phyloP scores from a whole-genome alignment of 805 yeast genomes.

The Saccharomycopsis sp. region DNA sequence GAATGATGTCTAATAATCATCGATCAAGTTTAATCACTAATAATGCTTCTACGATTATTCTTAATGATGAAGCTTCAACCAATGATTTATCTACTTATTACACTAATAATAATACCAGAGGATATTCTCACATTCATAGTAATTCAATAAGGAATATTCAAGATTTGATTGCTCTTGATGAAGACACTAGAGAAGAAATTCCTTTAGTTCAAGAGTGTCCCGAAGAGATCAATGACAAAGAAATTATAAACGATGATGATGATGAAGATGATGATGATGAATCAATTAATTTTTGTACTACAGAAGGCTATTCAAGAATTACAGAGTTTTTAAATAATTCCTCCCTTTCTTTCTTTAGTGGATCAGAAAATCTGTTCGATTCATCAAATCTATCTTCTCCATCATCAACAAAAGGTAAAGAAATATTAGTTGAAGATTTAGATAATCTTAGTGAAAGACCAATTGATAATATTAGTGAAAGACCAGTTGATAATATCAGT shows the following conservation, averaged over 20 bases:
- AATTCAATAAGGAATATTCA: constrained; percentile 3
- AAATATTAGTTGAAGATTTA: background rate
- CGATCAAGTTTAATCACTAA: background rate
- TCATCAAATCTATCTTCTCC: background rate
- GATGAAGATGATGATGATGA: background rate
- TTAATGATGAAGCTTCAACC: background rate
- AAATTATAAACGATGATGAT: background rate
- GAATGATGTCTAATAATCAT: background rate
- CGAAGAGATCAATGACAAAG: background rate
- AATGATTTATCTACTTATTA: constrained; percentile 1
- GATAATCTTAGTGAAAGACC: background rate
- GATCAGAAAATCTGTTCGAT: too few relatives aligned
- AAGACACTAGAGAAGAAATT: constrained; percentile 4
- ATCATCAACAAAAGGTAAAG: background rate
- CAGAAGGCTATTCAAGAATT: constrained; percentile 15
- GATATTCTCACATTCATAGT: background rate
- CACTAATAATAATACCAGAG: constrained; percentile 1
- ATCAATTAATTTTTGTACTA: constrained; percentile 10
- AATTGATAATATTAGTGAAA: background rate
- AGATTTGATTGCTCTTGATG: constrained; percentile 6
- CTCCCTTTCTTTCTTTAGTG: too few relatives aligned
- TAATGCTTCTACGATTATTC: constrained; percentile 4
- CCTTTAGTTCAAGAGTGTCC: background rate
- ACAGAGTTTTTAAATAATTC: constrained; percentile 8
- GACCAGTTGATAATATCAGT: too few relatives aligned